Evolutionary conservation across 805 yeast genomes (phyloP).

Genomic region (Candida endomychidarum): DNA sequence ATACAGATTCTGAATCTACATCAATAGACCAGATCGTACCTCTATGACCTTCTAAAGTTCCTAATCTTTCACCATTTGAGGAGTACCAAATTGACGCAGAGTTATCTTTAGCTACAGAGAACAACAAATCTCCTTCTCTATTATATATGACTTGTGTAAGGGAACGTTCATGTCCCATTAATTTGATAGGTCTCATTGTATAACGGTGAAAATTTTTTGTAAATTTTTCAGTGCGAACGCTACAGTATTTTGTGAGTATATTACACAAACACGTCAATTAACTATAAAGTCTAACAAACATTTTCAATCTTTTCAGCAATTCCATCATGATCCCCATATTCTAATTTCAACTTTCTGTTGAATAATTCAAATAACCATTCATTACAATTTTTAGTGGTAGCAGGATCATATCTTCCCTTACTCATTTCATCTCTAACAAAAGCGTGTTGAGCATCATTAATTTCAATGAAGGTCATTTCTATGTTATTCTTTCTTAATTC

Average conservation of each 20-base stretch:
- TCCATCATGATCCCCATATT: constrained; percentile 64
- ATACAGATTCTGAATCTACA: constrained; percentile 66
- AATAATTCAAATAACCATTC: constrained; percentile 71
- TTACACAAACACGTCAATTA: background rate
- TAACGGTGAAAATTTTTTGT: constrained; percentile 14
- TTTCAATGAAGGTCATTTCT: constrained; percentile 68
- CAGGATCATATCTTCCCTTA: constrained; percentile 83
- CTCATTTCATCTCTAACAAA: constrained; percentile 76
- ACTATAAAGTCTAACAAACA: constrained; percentile 64
- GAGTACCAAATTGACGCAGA: constrained; percentile 92
- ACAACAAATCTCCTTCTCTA: constrained; percentile 90
- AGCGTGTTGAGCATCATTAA: constrained; percentile 81
- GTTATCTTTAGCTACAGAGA: constrained; percentile 89
- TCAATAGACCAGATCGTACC: constrained; percentile 97
- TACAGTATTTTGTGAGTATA: no score
- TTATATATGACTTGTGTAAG: constrained; percentile 94
- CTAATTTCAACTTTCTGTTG: constrained; percentile 63
- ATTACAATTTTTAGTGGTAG: constrained; percentile 64
- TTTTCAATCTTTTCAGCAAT: constrained; percentile 52
- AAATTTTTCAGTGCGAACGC: background rate
- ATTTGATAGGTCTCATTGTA: constrained; percentile 51
- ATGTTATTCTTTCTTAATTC: constrained; percentile 58
- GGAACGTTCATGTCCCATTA: constrained; percentile 97
- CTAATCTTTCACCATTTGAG: constrained; percentile 93
- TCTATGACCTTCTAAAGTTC: constrained; percentile 78